Percentiles rank a stretch among this genome's conserved stretches.
Evolutionary conservation across 2,329 filamentous ascomycete genomes (phyloP).

Genomic region (Colletotrichum gigasporum): DNA sequence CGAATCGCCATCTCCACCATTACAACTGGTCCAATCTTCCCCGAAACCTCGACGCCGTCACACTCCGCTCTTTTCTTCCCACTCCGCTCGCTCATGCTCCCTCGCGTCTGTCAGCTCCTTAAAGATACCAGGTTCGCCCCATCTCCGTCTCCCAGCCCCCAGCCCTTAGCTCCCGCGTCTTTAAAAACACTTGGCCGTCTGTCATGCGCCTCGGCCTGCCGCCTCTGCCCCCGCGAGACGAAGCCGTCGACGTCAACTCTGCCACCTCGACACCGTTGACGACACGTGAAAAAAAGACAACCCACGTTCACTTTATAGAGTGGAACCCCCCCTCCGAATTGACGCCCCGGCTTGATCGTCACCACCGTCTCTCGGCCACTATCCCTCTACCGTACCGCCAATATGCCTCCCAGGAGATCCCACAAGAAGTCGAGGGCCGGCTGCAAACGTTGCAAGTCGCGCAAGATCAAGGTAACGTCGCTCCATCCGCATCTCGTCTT

Average conservation of each 20-base stretch:
- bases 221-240: neutral
- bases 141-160: too few relatives aligned
- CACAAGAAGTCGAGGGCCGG: constrained; percentile 77
- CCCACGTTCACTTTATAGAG: constrained; percentile 21
- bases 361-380: neutral
- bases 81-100: neutral
- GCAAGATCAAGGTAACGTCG: constrained; percentile 72
- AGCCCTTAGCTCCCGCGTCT: constrained; percentile 9
- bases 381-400: constrained; percentile 11
- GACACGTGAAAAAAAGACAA: constrained; percentile 15
- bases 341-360: neutral
- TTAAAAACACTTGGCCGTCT: constrained; percentile 4
- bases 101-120: neutral
- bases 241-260: constrained; percentile 13
- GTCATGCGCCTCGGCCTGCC: constrained; percentile 17
- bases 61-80: neutral
- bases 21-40: constrained; percentile 14
- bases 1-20: constrained; percentile 24
- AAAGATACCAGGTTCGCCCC: constrained; percentile 4
- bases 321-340: neutral
- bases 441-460: constrained; percentile 71
- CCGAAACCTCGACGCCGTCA: constrained; percentile 19
- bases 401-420: constrained; percentile 72
- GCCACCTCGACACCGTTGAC: constrained; percentile 8
- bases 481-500: too few relatives aligned